These are phyloP conservation scores for Hamamelis virginiana DNA, from an alignment of 164 flowering plant genomes.

Conservation along the genomic window DNA sequence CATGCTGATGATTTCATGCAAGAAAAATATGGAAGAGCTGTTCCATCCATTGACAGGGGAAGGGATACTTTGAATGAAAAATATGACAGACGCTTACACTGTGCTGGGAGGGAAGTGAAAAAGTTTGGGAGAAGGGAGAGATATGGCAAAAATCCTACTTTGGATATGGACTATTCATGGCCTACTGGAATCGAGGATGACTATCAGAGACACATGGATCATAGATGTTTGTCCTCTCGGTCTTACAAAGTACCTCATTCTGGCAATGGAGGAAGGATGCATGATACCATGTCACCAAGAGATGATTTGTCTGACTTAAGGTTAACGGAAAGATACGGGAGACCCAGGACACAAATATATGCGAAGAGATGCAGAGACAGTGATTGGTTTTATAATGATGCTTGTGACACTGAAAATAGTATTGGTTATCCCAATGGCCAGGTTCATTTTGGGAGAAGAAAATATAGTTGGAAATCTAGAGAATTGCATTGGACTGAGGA, in stretches of 20 bases:
- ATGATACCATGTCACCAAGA: conserved; percentile 19
- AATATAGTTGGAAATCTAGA: conserved; percentile 20
- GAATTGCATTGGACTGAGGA: conserved; percentile 19
- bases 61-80: conserved; percentile 16
- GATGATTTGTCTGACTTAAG: conserved; percentile 22
- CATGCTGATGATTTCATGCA: conserved; percentile 18
- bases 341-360: conserved; percentile 15
- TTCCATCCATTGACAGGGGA: conserved; percentile 18
- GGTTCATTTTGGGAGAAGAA: conserved; percentile 16
- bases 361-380: conserved; percentile 16
- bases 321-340: conserved; percentile 15
- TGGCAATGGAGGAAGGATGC: conserved; percentile 23
- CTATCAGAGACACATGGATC: conserved; percentile 15
- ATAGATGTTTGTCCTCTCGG: conserved; percentile 14
- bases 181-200: conserved; percentile 19
- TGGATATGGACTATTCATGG: conserved; percentile 13
- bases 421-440: conserved; percentile 18
- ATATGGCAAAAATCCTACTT: conserved; percentile 15
- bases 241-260: conserved; percentile 24
- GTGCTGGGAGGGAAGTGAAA: conserved; percentile 24
- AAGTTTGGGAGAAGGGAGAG: conserved; percentile 26
- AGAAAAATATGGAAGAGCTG: conserved; percentile 23
- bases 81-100: conserved; percentile 20
- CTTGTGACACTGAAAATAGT: conserved; percentile 13
- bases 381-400: conserved; percentile 19